phyloP scores from a whole-genome alignment of 169 alveolate genomes.

The Eimeria tenella region DNA sequence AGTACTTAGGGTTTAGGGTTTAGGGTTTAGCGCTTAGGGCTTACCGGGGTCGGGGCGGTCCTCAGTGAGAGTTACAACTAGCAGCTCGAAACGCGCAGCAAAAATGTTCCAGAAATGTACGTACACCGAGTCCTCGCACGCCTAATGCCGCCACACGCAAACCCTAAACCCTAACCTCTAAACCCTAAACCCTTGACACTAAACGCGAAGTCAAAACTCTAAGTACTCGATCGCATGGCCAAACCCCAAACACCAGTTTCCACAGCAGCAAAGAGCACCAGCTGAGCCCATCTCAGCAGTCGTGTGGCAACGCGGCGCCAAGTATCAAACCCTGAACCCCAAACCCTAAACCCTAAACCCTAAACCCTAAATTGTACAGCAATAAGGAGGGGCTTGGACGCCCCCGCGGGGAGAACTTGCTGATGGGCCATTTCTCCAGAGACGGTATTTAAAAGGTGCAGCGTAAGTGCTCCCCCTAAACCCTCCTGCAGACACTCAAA shows the following conservation, averaged over 20 bases:
- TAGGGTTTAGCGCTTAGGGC: not conserved
- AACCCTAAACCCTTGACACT: too few species aligned
- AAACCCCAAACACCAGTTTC: not conserved
- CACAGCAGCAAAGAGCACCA: too few species aligned
- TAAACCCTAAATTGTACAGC: conserved; percentile 13
- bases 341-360: conserved; percentile 12
- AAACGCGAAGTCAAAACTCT: too few species aligned
- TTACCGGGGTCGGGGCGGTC: conserved; percentile 10
- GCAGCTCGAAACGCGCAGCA: conserved; percentile 71
- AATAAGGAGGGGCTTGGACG: conserved; percentile 21
- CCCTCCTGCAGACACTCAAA: conserved; percentile 16
- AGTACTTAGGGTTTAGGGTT: not conserved
- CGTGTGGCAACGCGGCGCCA: too few species aligned
- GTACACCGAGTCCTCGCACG: conserved; percentile 64
- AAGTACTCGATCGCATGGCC: not conserved
- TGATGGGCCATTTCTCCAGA: conserved; percentile 24
- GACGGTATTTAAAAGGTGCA: conserved; percentile 24
- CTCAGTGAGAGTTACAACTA: conserved; percentile 21
- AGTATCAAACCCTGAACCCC: not conserved
- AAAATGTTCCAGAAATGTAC: conserved; percentile 68
- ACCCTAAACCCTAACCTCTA: too few species aligned
- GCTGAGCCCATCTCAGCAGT: too few species aligned
- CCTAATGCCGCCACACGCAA: conserved; percentile 16
- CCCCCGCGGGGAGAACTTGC: conserved; percentile 30
- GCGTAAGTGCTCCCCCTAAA: conserved; percentile 16